These are phyloP conservation scores for Macrolepiota albuminosa DNA, from an alignment of 768 basidiomycete species.

Conservation along the genomic window DNA sequence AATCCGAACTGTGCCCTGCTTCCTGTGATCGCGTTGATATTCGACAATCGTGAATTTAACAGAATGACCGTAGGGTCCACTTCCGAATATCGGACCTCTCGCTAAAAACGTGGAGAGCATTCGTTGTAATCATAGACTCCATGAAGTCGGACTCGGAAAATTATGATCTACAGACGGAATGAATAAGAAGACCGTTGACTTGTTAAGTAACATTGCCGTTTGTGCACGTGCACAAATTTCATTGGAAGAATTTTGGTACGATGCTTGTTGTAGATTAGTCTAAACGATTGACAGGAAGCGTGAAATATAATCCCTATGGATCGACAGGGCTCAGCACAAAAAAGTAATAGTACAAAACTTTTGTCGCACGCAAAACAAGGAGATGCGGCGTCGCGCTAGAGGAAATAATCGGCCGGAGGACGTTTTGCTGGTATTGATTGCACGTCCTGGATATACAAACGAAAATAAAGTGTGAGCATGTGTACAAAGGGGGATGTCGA, in stretches of 20 bases:
- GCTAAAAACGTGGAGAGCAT: not conserved
- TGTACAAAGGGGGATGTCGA: not conserved
- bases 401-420: conserved; percentile 84
- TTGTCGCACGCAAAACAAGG: not conserved
- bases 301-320: not conserved
- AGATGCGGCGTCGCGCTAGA: conserved; percentile 31
- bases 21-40: not conserved
- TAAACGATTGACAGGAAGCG: not conserved
- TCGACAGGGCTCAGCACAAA: not conserved
- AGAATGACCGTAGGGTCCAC: not conserved
- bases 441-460: conserved; percentile 51
- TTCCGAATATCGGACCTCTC: conserved; percentile 1
- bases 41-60: not conserved
- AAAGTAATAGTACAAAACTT: conserved; percentile 7
- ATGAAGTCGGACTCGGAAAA: not conserved
- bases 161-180: not conserved
- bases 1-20: not conserved
- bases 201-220: not conserved
- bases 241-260: not conserved
- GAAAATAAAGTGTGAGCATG: not conserved
- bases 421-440: conserved; percentile 79
- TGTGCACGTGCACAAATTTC: not conserved
- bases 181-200: not conserved
- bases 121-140: not conserved
- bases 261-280: not conserved